Evolutionary conservation across 192 early-diverging fungal species (phyloP), one percentile per base, ranked within the genome.

Genomic region (Coemansia umbellata): DNA sequence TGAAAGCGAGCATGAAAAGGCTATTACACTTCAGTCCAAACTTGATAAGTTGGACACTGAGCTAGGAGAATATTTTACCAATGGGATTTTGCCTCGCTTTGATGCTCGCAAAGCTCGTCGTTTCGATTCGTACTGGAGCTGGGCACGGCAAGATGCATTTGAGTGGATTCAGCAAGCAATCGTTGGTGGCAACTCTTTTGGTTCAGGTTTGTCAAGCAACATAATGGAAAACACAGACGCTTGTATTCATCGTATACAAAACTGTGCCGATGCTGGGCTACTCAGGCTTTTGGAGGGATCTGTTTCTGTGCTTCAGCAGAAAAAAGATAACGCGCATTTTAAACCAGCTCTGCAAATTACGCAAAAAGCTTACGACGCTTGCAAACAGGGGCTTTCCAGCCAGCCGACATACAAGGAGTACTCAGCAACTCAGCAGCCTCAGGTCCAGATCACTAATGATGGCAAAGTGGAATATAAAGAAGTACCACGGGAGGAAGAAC

Each of bases 41-140:
- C 65, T 95, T n/a, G 93, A 95, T 63, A 59, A 79, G 28, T 86
- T 91, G 80, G 51, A 78, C 22, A 81, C 68, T 43, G 95, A 97
- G 74, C 86, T 93, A 56, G 95, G 93, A 56, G 91, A 95, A 32
- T 56, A 63, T 14, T 31, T 60, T 2, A 82, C 86, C 28, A 81
- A 89, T 30, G 95, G 95, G 23, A 89, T 92, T 63, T 78, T 79
- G 39, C 89, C 91, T 4, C 41, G 73, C 2, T 94, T 97, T 62
- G 85, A 82, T 48, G 67, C 70, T 9, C 80, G 84, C 56, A 97
- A 92, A 78, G 90, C 85, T 30, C 88, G 95, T 32, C 80, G 55
- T 21, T 97, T 90, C 63, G 92, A 97, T 58, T 97, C 95, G 44
- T 85, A 86, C 84, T 97, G 94, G 94, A 94, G 95, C 81, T 97